Evolutionary conservation across 176 grass and related monocot species (phyloP), one percentile per base, ranked within the genome.

Genomic region (Paspalum notatum): DNA sequence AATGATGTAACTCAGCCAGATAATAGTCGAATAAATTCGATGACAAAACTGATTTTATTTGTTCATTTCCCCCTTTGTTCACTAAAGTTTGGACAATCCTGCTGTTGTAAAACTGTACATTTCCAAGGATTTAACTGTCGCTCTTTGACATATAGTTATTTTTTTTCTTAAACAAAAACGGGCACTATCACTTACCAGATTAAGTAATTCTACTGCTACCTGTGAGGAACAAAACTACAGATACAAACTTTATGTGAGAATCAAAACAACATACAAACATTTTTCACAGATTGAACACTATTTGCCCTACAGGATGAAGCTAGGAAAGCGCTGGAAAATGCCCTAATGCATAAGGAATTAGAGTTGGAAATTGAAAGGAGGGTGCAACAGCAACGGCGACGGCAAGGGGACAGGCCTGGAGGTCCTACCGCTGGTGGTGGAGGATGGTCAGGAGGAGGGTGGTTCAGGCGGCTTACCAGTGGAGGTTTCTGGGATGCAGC

Each of bases 401-500:
- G 37, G 59, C 83, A 26, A 75, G 74, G 68, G 83, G 56, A 14
- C 14, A 5, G 5, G 14, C 71, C 74, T 66, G 76, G 87, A 78
- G 83, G 64, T 66, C 64, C 74, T 68, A 76, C 81, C 66, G 82
- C 47, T 9, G 37, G 82, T 66, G 66, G 75, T 59, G 91, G 86
- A 48, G 88, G 94, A 81, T 83, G 83, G 80, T 87, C 64, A 74
- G 91, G 91, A 37, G 86, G 85, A n/a, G 84, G 94, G 45, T 93
- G 94, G 94, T 92, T 87, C 44, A 78, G 91, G 45, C 90, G 87
- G 91, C 86, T 94, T 68, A 82, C 51, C n/a, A 75, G 74, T 16
- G 89, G 93, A 46, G 26, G 79, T 41, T 94, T 97, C 75, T 94
- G 94, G 94, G 79, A 94, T 46, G 87, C 90, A 60, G 86, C 72